Percentiles rank a stretch among this genome's conserved stretches.
Evolutionary conservation across 306 rosid genomes (phyloP).

Genomic region (Rosa chinensis): DNA sequence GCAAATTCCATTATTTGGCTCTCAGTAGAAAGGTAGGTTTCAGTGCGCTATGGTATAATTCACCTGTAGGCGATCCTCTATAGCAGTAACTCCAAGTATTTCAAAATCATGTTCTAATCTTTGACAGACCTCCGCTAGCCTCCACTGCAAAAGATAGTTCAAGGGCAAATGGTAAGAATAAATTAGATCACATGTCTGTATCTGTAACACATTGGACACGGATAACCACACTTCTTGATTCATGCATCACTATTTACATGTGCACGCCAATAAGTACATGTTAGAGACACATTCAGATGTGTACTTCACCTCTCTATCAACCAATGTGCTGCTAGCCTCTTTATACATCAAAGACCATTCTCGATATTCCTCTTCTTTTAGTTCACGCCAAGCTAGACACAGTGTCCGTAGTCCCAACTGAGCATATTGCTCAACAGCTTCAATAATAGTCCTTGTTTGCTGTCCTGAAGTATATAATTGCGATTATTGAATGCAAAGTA

Average conservation of each 20-base stretch:
- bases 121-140: slow-evolving; percentile 94
- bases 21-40: slow-evolving; percentile 9
- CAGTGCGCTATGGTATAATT: slow-evolving; percentile 25
- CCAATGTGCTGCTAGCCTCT: slow-evolving; percentile 91
- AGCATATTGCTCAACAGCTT: slow-evolving; percentile 94
- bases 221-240: not conserved
- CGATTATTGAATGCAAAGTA: slow-evolving; percentile 9
- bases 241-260: not conserved
- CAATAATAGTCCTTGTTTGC: slow-evolving; percentile 79
- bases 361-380: slow-evolving; percentile 74
- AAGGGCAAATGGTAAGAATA: not conserved
- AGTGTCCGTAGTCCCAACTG: slow-evolving; percentile 90
- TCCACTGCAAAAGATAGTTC: slow-evolving; percentile 71
- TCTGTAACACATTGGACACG: not conserved
- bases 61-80: slow-evolving; percentile 99
- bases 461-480: slow-evolving; percentile 61
- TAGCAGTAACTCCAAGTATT: slow-evolving; percentile 96
- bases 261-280: not conserved
- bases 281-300: slow-evolving; percentile 22
- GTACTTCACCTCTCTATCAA: slow-evolving; percentile 88
- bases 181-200: not conserved
- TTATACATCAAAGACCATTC: slow-evolving; percentile 93
- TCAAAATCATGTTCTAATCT: slow-evolving; percentile 82
- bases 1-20: not conserved
- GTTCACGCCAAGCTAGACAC: slow-evolving; percentile 92